These are phyloP conservation scores for Ilex asprella DNA, from an alignment of 257 asterid species.

Conservation along the genomic window DNA sequence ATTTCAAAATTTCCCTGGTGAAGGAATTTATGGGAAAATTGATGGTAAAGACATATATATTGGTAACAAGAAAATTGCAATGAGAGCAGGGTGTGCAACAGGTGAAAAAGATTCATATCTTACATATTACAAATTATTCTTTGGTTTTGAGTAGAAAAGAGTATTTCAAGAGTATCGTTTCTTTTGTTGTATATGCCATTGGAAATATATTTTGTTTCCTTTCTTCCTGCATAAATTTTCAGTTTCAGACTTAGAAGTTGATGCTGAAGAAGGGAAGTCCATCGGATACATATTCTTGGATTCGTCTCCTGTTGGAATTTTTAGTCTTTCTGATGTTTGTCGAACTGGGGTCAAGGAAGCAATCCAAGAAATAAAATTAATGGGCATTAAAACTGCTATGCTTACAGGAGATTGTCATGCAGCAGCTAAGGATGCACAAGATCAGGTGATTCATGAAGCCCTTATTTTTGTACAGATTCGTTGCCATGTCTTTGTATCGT, in stretches of 20 bases:
- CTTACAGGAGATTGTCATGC: conserved; percentile 75
- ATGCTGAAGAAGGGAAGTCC: conserved; percentile 49
- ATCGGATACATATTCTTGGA: conserved; percentile 57
- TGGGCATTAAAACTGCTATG: conserved; percentile 73
- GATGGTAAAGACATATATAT: conserved; percentile 47
- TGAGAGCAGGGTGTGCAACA: conserved; percentile 59
- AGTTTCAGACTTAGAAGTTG: conserved; percentile 59
- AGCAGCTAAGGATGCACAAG: conserved; percentile 70
- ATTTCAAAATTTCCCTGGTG: conserved; percentile 72
- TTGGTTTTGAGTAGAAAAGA: too few relatives aligned
- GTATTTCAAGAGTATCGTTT: too few relatives aligned
- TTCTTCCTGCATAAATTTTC: not conserved
- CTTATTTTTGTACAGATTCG: too few relatives aligned
- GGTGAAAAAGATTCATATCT: conserved; percentile 26
- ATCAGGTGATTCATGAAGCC: conserved; percentile 36
- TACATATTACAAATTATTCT: too few relatives aligned
- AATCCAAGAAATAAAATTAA: conserved; percentile 42
- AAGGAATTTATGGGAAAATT: conserved; percentile 75
- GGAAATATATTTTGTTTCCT: too few relatives aligned
- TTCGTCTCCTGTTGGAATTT: conserved; percentile 50
- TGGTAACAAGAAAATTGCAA: conserved; percentile 59
- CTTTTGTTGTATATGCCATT: too few relatives aligned
- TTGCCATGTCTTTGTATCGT: too few relatives aligned
- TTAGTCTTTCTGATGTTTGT: conserved; percentile 61
- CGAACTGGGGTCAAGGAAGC: conserved; percentile 88